Evolutionary conservation across 345 rosid genomes (phyloP).

Genomic region (Eutrema yunnanense): DNA sequence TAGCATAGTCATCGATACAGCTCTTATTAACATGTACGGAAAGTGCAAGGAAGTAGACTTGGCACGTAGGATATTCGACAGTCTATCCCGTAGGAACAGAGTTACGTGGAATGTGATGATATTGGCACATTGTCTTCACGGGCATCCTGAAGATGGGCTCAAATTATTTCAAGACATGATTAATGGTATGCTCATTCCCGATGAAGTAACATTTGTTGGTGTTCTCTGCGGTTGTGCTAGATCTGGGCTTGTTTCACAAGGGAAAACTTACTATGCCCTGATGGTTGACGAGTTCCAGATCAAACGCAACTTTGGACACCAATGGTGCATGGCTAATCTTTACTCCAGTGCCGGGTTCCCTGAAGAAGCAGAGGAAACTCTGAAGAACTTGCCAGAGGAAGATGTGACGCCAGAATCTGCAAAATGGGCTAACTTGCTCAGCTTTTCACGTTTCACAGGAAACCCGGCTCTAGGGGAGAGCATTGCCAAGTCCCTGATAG

Average conservation of each 20-base stretch:
- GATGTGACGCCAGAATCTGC: slow-evolving; percentile 39
- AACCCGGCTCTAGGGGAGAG: slow-evolving; percentile 40
- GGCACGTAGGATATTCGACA: slow-evolving; percentile 50
- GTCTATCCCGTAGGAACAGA: slow-evolving; percentile 33
- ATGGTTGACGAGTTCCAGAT: slow-evolving; percentile 42
- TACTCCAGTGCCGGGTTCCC: slow-evolving; percentile 34
- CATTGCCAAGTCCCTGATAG: slow-evolving; percentile 45
- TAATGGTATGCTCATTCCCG: slow-evolving; percentile 29
- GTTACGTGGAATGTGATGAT: slow-evolving; percentile 78
- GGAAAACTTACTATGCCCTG: slow-evolving; percentile 40
- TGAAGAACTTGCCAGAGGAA: slow-evolving; percentile 38
- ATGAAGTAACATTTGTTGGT: slow-evolving; percentile 53
- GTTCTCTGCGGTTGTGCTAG: slow-evolving; percentile 65
- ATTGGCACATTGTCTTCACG: slow-evolving; percentile 72
- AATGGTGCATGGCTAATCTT: slow-evolving; percentile 80
- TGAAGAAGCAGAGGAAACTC: slow-evolving; percentile 44
- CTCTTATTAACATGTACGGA: slow-evolving; percentile 61
- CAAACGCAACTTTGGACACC: slow-evolving; percentile 69
- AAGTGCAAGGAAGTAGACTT: slow-evolving; percentile 49
- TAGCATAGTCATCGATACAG: slow-evolving; percentile 36
- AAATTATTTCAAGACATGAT: slow-evolving; percentile 41
- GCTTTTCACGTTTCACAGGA: slow-evolving; percentile 44
- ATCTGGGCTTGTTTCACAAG: slow-evolving; percentile 39
- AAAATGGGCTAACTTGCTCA: slow-evolving; percentile 50
- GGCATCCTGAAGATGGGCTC: slow-evolving; percentile 55